Evolutionary conservation across 345 rosid genomes (phyloP), one percentile per base, ranked within the genome.

Genomic region (Eucalyptus victrix): DNA sequence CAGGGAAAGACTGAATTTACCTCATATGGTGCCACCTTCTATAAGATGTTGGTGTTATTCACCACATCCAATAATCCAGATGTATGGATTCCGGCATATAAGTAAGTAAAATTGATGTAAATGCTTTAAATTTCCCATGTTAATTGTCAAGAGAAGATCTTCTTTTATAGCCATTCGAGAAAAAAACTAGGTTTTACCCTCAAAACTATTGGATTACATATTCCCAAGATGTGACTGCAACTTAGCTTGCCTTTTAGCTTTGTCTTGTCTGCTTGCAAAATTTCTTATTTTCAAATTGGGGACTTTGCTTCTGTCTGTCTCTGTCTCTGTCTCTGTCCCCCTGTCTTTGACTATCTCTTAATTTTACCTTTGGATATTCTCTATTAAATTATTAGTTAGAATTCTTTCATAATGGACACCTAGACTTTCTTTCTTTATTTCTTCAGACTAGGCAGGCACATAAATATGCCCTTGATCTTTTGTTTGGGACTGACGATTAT

Each of bases 41-140:
- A 95, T 90, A 93, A 96, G 90, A 96, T 98, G 98, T 96, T 98
- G 92, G 90, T 98, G 91, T 93, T 98, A 89, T 98, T 95, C 94
- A 98, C 99, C 76, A 98, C 99, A 87, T 96, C 99, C 90, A 98
- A 98, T 95, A 98, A 97, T 89, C 99, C 99, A 88, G 98, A 97
- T 94, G 99, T 98, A 58, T 98, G 99, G 99, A 94, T 97, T 91
- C 97, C 97, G 34, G 98, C 99, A 85, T 98, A 98, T 93, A 97
- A 96, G 99, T 98, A 94, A 95, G 99, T 96, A 51, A 24, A 85
- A 40, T 47, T 86, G 81, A 81, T 80, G 45, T 21, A 19, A 37
- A 24, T 37, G 81, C 26, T 72, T 37, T 72, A 37, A 86, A 88
- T 42, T 86, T 40, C 56, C 88, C 54, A 88, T 17, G 53, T 51